Base-by-base conservation (phyloP, 2,329 filamentous ascomycete species). In the Hypoxylon sp. region DNA sequence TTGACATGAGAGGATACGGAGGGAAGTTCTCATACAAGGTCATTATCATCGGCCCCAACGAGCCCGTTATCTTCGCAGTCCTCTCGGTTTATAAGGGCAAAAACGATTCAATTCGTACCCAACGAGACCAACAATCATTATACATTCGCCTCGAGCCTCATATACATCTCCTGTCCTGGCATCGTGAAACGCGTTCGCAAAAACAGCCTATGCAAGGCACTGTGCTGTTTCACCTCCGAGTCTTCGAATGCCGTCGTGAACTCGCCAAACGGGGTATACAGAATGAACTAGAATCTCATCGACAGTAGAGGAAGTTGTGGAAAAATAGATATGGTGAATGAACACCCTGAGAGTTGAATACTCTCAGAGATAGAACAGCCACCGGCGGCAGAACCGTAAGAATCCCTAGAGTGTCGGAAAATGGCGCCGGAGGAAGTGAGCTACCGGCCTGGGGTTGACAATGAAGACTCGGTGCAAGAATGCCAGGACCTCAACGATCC, bases 181-280 rank as follows among this genome's bases (percentile, higher is more conserved):
- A 36, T 64, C 38, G 28, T 51, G 46, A 38, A 46, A 50, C 38
- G 30, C 33, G 30, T 32, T 38, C 24, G 36, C 42, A 16, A 14
- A 18, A 52, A 36, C 46, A 32, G 32, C 22, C 38, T 49, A 56
- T 57, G 28, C 50, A 46, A 42, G 44, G 49, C 9, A 11, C n/a
- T 33, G 30, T 33, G 56, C 32, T 8, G 30, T 58, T 33, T 57
- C 40, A 42, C 36, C 22, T 53, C 36, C 22, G 28, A 59, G 44
- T 42, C 44, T 50, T 20, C 32, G 32, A 3, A 59, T 49, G 45
- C 51, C 49, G 42, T 52, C 33, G 33, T 53, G 28, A 48, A 51
- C 40, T 66, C 22, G 52, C 64, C 16, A 55, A 50, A 64, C 32
- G 50, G 66, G 63, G 66, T 66, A 69, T 67, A 64, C n/a, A 33